A percentile compares a stretch with the other conserved stretches of the same genome.
phyloP scores from a whole-genome alignment of 2,329 filamentous ascomycete species.

The Fusarium sp. region DNA sequence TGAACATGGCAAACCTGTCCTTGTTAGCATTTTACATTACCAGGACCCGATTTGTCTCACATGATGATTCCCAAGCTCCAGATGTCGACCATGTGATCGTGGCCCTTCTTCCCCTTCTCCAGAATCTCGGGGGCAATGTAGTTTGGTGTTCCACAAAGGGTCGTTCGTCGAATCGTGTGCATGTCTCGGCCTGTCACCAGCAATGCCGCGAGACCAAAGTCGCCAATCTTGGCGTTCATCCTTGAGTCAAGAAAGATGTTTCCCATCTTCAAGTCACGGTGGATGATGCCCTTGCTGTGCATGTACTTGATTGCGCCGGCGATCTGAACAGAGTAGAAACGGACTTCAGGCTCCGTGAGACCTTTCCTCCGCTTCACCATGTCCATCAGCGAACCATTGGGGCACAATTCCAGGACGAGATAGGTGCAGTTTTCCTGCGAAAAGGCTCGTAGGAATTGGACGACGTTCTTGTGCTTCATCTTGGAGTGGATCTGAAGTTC shows the following conservation, averaged over 20 bases:
- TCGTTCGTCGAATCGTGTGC: conserved; percentile 85
- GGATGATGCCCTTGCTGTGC: conserved; percentile 94
- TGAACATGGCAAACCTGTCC: conserved; percentile 89
- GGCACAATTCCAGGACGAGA: conserved; percentile 92
- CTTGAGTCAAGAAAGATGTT: conserved; percentile 94
- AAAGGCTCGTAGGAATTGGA: conserved; percentile 95
- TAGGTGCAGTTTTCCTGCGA: conserved; percentile 91
- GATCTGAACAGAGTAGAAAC: conserved; percentile 94
- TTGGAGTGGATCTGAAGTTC: conserved; percentile 99
- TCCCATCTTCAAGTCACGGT: conserved; percentile 96
- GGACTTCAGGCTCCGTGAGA: conserved; percentile 92
- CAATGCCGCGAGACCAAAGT: conserved; percentile 94
- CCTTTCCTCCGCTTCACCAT: conserved; percentile 95
- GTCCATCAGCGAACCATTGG: conserved; percentile 96
- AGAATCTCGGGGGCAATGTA: conserved; percentile 98
- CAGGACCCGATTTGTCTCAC: conserved; percentile 61
- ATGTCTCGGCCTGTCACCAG: conserved; percentile 92
- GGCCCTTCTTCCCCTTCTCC: conserved; percentile 92
- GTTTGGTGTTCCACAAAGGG: conserved; percentile 96
- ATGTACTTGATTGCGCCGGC: conserved; percentile 98
- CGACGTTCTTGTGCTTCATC: conserved; percentile 95
- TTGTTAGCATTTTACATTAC: conserved; percentile 19
- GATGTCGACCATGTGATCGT: conserved; percentile 97
- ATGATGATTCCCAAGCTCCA: conserved; percentile 99
- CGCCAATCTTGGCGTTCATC: conserved; percentile 98